A percentile compares a stretch with the other conserved stretches of the same genome.
Evolutionary conservation across 2,329 filamentous ascomycete genomes (phyloP).

Genomic region (Penicillium brevicompactum): DNA sequence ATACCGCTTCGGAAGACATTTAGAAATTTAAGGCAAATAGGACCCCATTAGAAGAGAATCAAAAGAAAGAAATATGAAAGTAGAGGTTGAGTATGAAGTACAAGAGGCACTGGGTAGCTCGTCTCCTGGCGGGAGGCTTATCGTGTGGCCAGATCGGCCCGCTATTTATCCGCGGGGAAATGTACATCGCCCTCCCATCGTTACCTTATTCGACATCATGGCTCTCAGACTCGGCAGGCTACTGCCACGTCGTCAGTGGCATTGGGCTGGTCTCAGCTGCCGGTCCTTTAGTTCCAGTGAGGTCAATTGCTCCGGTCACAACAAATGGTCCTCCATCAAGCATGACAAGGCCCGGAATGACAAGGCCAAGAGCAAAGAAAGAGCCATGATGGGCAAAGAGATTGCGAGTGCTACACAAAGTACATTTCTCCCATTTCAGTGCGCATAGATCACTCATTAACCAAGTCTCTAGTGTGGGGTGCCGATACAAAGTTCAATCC

Average conservation of each 20-base stretch:
- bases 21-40: slow-evolving; percentile 12
- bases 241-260: slow-evolving; percentile 15
- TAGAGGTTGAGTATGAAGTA: not conserved
- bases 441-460: slow-evolving; percentile 11
- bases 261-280: slow-evolving; percentile 24
- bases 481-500: slow-evolving; percentile 73
- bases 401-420: slow-evolving; percentile 76
- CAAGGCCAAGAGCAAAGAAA: slow-evolving; percentile 69
- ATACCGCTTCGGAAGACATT: slow-evolving; percentile 43
- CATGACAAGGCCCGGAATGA: slow-evolving; percentile 92
- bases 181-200: slow-evolving; percentile 12
- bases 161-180: slow-evolving; percentile 24
- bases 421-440: slow-evolving; percentile 41
- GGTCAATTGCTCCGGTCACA: slow-evolving; percentile 68
- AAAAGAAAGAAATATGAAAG: slow-evolving; percentile 1
- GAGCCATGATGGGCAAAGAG: slow-evolving; percentile 68
- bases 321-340: slow-evolving; percentile 93
- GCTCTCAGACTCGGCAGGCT: slow-evolving; percentile 26
- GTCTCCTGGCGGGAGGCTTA: slow-evolving; percentile 17
- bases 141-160: slow-evolving; percentile 18
- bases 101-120: slow-evolving; percentile 5
- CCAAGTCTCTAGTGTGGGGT: slow-evolving; percentile 64
- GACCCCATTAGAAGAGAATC: slow-evolving; percentile 16
- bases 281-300: slow-evolving; percentile 54
- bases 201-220: slow-evolving; percentile 19